Conservation (phyloP, 208 protist genomes). For the Crithidia fasciculata region DNA sequence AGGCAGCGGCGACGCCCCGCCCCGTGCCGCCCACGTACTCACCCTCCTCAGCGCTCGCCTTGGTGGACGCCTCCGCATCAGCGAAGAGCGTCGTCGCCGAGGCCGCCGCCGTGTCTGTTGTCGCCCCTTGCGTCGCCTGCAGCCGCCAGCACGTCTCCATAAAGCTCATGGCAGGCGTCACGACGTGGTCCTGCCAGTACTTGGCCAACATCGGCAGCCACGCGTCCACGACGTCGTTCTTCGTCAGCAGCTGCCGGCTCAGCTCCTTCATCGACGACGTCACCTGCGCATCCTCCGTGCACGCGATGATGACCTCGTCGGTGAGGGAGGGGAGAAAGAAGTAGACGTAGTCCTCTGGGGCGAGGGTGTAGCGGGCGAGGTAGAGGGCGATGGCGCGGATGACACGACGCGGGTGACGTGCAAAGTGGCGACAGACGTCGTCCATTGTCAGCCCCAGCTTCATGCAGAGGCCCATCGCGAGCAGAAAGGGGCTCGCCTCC, state of each 20-base stretch:
- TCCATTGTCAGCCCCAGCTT: slow-evolving; percentile 48
- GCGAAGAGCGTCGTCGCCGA: slow-evolving; percentile 10
- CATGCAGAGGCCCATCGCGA: slow-evolving; percentile 61
- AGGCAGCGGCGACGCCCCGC: slow-evolving; percentile 54
- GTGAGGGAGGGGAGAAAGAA: slow-evolving; percentile 64
- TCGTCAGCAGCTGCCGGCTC: slow-evolving; percentile 51
- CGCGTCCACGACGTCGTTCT: slow-evolving; percentile 82
- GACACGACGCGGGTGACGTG: slow-evolving; percentile 70
- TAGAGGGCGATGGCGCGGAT: slow-evolving; percentile 78
- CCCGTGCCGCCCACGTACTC: slow-evolving; percentile 22
- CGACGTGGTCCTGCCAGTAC: slow-evolving; percentile 53
- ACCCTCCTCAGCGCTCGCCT: neutral
- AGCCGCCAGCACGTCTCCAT: slow-evolving; percentile 51
- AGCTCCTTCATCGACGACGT: slow-evolving; percentile 68
- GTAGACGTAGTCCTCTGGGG: slow-evolving; percentile 73
- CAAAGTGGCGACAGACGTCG: slow-evolving; percentile 62
- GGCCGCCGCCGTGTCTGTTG: neutral
- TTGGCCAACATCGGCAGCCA: slow-evolving; percentile 65
- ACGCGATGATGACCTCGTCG: slow-evolving; percentile 79
- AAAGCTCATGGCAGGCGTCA: slow-evolving; percentile 49
- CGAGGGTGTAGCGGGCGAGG: slow-evolving; percentile 67
- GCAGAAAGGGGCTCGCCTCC: slow-evolving; percentile 74
- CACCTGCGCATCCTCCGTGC: slow-evolving; percentile 46
- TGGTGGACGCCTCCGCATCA: slow-evolving; percentile 17
- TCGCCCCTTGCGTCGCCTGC: neutral